Evolutionary conservation across 169 alveolate species (phyloP).

Genomic region (Cryptosporidium baileyi): DNA sequence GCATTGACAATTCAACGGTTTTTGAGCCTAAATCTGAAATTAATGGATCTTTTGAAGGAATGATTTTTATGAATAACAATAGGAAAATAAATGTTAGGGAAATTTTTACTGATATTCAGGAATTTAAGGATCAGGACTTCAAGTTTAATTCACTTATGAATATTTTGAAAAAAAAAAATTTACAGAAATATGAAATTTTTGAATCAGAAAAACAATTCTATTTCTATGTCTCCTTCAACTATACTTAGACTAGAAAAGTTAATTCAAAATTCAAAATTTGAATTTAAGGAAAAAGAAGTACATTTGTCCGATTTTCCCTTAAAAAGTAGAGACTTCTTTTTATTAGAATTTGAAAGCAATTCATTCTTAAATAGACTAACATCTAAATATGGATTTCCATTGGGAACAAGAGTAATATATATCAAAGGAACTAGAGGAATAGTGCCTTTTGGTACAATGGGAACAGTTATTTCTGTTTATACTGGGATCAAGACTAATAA

Average conservation of each 20-base stretch:
- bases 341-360: neutral
- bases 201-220: neutral
- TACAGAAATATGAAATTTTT: conserved; percentile 27
- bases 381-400: neutral
- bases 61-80: neutral
- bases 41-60: neutral
- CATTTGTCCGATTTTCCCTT: too few relatives aligned
- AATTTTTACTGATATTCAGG: neutral
- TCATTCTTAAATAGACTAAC: neutral
- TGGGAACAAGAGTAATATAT: conserved; percentile 26
- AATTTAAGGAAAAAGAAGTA: neutral
- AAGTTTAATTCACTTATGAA: neutral
- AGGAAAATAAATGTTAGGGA: conserved; percentile 22
- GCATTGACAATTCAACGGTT: neutral
- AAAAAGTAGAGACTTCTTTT: too few relatives aligned
- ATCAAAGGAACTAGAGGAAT: neutral
- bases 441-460: conserved; percentile 33
- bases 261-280: neutral
- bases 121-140: conserved; percentile 28
- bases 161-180: neutral
- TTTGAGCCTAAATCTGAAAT: neutral
- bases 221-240: conserved; percentile 34
- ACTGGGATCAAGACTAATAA: neutral
- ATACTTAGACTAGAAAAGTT: conserved; percentile 25
- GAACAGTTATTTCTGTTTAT: conserved; percentile 16